phyloP scores from a whole-genome alignment of 2,329 filamentous ascomycete genomes.

The Alternaria arbusti region DNA sequence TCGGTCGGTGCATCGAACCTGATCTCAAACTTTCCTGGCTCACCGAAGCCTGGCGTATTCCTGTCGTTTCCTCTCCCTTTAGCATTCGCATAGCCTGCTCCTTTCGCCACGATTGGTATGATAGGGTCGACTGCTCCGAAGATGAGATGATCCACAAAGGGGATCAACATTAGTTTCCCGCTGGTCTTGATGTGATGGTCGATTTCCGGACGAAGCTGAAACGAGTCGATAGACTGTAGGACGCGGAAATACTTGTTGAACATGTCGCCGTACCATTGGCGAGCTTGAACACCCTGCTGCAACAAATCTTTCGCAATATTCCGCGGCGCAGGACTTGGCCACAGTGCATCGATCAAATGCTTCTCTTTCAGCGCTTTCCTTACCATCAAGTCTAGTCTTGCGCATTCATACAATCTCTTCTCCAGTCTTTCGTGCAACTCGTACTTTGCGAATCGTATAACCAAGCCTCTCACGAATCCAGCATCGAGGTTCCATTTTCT shows the following conservation, averaged over 20 bases:
- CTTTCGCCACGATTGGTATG: conserved; percentile 41
- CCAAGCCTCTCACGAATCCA: conserved; percentile 40
- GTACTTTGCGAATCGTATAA: conserved; percentile 44
- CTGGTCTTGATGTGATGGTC: conserved; percentile 39
- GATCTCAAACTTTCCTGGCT: conserved; percentile 42
- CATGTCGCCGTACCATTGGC: conserved; percentile 48
- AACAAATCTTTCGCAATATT: conserved; percentile 36
- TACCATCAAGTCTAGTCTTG: conserved; percentile 44
- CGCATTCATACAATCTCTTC: conserved; percentile 45
- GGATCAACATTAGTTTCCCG: conserved; percentile 43
- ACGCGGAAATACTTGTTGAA: conserved; percentile 46
- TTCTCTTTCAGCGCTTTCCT: conserved; percentile 48
- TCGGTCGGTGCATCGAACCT: conserved; percentile 42
- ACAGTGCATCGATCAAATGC: conserved; percentile 44
- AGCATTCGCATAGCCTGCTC: conserved; percentile 38
- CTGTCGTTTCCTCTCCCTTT: conserved; percentile 23
- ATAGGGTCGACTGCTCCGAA: conserved; percentile 44
- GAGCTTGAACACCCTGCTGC: conserved; percentile 41
- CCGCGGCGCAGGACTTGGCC: conserved; percentile 41
- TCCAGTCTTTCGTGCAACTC: conserved; percentile 45
- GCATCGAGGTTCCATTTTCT: conserved; percentile 41
- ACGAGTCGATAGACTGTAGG: conserved; percentile 40
- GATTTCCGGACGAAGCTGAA: conserved; percentile 39
- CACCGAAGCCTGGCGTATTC: conserved; percentile 29
- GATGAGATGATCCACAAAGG: conserved; percentile 43